A percentile compares a stretch with the other conserved stretches of the same genome.
Evolutionary conservation across 225 moss, liverwort and hornwort species (phyloP).

Genomic region (Marchantia polymorpha): DNA sequence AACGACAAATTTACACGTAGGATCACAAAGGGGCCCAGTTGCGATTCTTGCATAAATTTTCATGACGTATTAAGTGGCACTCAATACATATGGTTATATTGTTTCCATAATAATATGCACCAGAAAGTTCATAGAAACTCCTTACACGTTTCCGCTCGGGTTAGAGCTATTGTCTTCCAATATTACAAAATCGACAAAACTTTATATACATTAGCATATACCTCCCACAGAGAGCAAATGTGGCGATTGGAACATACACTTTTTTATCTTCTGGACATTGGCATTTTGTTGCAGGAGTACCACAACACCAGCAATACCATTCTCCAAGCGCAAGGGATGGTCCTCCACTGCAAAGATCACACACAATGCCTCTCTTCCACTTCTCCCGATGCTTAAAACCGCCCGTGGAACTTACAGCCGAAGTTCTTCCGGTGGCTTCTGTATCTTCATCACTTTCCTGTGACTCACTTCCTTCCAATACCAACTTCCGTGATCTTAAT

Average conservation of each 20-base stretch:
- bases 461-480: constrained; percentile 18
- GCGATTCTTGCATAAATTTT: no score
- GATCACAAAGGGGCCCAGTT: no score
- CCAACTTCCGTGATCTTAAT: constrained; percentile 15
- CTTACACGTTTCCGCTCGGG: not conserved
- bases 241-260: constrained; percentile 17
- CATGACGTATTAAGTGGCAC: no score
- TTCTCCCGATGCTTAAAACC: constrained; percentile 16
- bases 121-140: not conserved
- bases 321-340: constrained; percentile 73
- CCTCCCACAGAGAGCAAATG: not conserved
- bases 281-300: constrained; percentile 58
- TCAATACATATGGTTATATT: no score
- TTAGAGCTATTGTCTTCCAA: not conserved
- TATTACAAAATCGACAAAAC: not conserved
- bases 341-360: constrained; percentile 78
- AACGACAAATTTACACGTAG: no score
- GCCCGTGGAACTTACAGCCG: not conserved
- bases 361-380: constrained; percentile 54
- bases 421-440: not conserved
- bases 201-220: not conserved
- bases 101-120: not conserved
- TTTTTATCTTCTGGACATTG: constrained; percentile 31
- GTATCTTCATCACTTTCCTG: constrained; percentile 1
- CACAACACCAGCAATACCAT: constrained; percentile 94